Evolutionary conservation across 78 protist genomes (phyloP), one percentile per base, ranked within the genome.

Genomic region (Diacronema lutheri): DNA sequence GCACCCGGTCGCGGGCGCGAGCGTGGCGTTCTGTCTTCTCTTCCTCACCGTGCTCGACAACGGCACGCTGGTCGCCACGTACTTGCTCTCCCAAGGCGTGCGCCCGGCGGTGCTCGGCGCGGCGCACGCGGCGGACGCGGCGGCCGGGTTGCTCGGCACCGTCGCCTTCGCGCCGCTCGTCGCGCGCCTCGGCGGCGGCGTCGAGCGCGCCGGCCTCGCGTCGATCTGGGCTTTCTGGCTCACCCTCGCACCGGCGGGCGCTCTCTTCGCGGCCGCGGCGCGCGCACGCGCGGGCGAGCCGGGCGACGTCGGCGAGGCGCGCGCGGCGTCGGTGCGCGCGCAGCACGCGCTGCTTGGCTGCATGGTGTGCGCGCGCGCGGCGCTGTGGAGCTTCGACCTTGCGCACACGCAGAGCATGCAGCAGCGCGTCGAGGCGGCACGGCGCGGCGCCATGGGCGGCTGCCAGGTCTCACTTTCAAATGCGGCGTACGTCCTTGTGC

Each of bases 361-460:
- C 46, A 4, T 78, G 9, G 62, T 78, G 57, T 0, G 5, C 41
- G 44, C 83, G 41, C 44, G 83, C 37, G 64, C 23, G 50, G 57
- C 64, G 50, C 66, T 78, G 83, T 78, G 83, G 83, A 33, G 20
- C n/a, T 78, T 78, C 83, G 83, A 78, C 83, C 66, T 78, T 16
- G 31, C 83, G 38, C 16, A 33, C 14, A 64, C 40, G 66, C 83
- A 78, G 66, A 13, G 44, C 13, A 26, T 78, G 40, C 83, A 78
- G 33, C 31, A 78, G 50, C 64, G 62, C 50, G 66, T 78, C 25
- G 41, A 26, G 40, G 31, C 40, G 19, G 31, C 16, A 1, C 57
- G 0, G 14, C 64, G 83, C 23, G 83, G 64, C 26, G 19, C 41
- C 14, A 2, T 78, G 40, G 50, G 50, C 66, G 60, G 64, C 19